phyloP scores from a whole-genome alignment of 2,329 filamentous ascomycete genomes.

The Alternaria longipes region DNA sequence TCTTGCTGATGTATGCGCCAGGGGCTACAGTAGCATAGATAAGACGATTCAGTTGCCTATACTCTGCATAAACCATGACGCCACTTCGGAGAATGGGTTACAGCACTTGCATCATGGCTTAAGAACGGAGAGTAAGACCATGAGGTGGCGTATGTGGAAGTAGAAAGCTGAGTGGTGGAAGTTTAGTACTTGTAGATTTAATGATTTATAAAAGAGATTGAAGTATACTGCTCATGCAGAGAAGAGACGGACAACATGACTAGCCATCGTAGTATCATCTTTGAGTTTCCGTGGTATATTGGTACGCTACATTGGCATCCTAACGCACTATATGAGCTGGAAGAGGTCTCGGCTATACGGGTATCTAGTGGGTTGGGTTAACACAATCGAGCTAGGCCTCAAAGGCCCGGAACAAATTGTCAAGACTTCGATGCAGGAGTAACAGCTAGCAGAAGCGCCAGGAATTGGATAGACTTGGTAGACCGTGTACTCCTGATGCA shows the following conservation, averaged over 20 bases:
- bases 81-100: constrained; percentile 23
- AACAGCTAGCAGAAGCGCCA: neutral
- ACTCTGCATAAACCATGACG: constrained; percentile 28
- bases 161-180: constrained; percentile 52
- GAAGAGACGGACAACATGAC: constrained; percentile 4
- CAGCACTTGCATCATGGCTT: constrained; percentile 39
- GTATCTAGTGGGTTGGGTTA: neutral
- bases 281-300: neutral
- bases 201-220: constrained; percentile 25
- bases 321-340: neutral
- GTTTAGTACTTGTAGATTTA: constrained; percentile 26
- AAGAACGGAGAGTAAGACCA: constrained; percentile 71
- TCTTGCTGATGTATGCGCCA: too few relatives aligned
- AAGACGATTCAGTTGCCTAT: constrained; percentile 13
- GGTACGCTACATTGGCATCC: neutral
- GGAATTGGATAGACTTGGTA: neutral
- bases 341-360: neutral
- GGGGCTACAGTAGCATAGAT: too few relatives aligned
- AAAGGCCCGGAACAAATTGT: neutral
- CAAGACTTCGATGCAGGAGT: neutral
- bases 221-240: constrained; percentile 5
- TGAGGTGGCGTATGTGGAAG: constrained; percentile 69
- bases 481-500: neutral
- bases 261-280: neutral
- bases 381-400: neutral